Percentiles rank a stretch among this genome's conserved stretches.
phyloP scores from a whole-genome alignment of 345 rosid species.

The Iberis pinnata region DNA sequence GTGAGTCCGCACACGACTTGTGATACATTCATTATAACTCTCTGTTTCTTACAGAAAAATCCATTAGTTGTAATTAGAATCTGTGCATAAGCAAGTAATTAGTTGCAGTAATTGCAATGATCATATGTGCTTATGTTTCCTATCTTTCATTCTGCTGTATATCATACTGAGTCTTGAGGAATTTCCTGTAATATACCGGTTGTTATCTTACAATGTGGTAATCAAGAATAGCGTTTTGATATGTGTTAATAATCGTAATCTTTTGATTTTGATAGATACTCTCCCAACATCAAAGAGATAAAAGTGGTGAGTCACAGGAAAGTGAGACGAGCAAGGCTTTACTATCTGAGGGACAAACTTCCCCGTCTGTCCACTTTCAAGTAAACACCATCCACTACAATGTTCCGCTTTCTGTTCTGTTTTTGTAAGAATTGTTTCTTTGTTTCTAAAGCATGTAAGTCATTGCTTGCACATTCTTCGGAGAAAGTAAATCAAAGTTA shows the following conservation, averaged over 20 bases:
- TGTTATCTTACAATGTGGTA: background rate
- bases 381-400: slow-evolving; percentile 30
- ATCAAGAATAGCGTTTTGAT: background rate
- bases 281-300: slow-evolving; percentile 78
- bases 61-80: background rate
- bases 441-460: background rate
- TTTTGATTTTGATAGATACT: slow-evolving; percentile 55
- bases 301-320: slow-evolving; percentile 63
- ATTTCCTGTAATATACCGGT: background rate
- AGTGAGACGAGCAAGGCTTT: slow-evolving; percentile 88
- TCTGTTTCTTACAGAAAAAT: background rate
- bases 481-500: too few relatives aligned
- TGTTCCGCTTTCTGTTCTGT: slow-evolving; percentile 1
- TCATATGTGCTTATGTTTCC: slow-evolving; percentile 6
- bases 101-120: background rate
- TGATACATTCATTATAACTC: background rate
- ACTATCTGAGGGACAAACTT: slow-evolving; percentile 84
- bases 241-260: too few relatives aligned
- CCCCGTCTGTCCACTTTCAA: slow-evolving; percentile 93
- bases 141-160: slow-evolving; percentile 6
- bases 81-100: background rate
- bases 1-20: background rate
- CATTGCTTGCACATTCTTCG: slow-evolving; percentile 20
- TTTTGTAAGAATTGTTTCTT: slow-evolving; percentile 9
- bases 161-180: background rate